Conservation (phyloP, 108 stramenopile species). For the Pseudonitzschia pungens region DNA sequence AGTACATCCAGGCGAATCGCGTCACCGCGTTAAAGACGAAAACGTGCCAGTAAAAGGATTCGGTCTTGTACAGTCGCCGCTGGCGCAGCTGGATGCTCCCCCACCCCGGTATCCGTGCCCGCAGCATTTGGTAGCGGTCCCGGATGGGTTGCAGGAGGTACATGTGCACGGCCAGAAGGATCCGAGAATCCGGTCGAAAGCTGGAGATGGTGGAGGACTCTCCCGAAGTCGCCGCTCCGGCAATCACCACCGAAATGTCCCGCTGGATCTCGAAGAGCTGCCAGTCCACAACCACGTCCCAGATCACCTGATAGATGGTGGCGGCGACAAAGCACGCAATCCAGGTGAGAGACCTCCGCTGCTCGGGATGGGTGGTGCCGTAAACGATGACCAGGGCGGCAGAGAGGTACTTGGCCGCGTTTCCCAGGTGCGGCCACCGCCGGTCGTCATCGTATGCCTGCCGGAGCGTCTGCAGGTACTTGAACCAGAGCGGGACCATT, state of each 20-base stretch:
- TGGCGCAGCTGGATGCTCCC: slow-evolving; percentile 69
- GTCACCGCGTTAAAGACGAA: slow-evolving; percentile 54
- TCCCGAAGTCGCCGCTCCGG: neutral
- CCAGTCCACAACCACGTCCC: slow-evolving; percentile 90
- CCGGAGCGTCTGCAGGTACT: slow-evolving; percentile 81
- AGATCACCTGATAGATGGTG: slow-evolving; percentile 78
- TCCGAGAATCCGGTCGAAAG: slow-evolving; percentile 43
- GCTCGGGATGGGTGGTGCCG: slow-evolving; percentile 84
- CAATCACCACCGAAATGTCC: slow-evolving; percentile 22
- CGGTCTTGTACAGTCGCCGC: slow-evolving; percentile 68
- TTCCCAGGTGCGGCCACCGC: slow-evolving; percentile 85
- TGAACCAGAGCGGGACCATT: slow-evolving; percentile 73
- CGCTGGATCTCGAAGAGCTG: slow-evolving; percentile 71
- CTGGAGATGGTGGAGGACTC: slow-evolving; percentile 48
- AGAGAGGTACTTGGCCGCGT: slow-evolving; percentile 79
- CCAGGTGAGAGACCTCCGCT: slow-evolving; percentile 63
- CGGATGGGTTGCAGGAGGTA: slow-evolving; percentile 42
- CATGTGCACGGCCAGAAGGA: slow-evolving; percentile 39
- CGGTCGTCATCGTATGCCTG: slow-evolving; percentile 74
- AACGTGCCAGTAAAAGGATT: slow-evolving; percentile 76
- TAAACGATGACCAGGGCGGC: slow-evolving; percentile 79
- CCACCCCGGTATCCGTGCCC: slow-evolving; percentile 41
- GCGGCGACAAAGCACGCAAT: slow-evolving; percentile 49
- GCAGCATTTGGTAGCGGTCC: slow-evolving; percentile 34
- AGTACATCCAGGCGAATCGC: slow-evolving; percentile 84